These are phyloP conservation scores for Silene latifolia DNA, from an alignment of 148 eudicot genomes.

Conservation along the genomic window DNA sequence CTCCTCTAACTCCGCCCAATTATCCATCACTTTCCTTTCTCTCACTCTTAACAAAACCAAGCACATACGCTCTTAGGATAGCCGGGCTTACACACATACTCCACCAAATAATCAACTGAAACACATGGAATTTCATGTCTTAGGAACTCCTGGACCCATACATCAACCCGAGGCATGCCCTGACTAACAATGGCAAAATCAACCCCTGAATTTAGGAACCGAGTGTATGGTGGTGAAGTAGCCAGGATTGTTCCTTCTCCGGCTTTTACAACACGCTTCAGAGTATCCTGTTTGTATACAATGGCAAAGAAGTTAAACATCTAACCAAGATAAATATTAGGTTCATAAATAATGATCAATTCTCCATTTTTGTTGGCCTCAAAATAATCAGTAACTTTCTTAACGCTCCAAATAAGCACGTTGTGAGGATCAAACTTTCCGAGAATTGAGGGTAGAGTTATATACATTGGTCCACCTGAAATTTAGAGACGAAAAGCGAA, in stretches of 20 bases:
- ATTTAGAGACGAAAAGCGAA: not conserved
- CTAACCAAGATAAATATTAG: not conserved
- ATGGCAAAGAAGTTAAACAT: not conserved
- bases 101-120: constrained; percentile 81
- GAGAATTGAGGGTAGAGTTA: not conserved
- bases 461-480: not conserved
- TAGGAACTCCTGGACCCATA: constrained; percentile 91
- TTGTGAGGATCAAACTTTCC: not conserved
- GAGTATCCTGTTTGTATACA: constrained; percentile 56
- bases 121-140: constrained; percentile 77
- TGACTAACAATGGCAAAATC: constrained; percentile 83
- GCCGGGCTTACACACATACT: constrained; percentile 87
- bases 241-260: constrained; percentile 97
- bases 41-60: too few species aligned
- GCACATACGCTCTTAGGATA: too few species aligned
- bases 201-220: constrained; percentile 59
- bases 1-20: too few species aligned
- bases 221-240: constrained; percentile 95
- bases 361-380: not conserved
- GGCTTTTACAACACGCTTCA: constrained; percentile 84
- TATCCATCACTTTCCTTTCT: too few species aligned
- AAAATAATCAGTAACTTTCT: not conserved
- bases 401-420: not conserved
- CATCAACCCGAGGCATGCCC: constrained; percentile 78
- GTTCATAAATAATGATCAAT: not conserved